Conservation (phyloP, 371 early-diverging fungal species). For the Batkoa obscura region DNA sequence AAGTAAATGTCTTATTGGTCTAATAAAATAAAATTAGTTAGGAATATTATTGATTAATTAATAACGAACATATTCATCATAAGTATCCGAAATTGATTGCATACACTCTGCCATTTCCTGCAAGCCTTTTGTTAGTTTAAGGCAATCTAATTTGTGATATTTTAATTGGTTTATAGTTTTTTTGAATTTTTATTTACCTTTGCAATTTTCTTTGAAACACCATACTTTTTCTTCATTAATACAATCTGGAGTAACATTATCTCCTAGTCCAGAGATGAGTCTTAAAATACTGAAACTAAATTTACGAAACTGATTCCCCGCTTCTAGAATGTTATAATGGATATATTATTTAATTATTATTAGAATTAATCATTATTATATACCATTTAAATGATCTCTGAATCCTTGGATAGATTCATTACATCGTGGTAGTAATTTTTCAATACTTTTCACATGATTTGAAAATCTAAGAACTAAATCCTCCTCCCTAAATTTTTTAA, state of each 20-base stretch:
- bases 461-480: constrained; percentile 17
- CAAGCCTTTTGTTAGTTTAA: constrained; percentile 18
- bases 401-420: constrained; percentile 14
- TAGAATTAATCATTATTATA: neutral
- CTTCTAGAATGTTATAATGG: constrained; percentile 10
- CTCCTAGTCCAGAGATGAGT: constrained; percentile 15
- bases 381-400: constrained; percentile 9
- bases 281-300: constrained; percentile 14
- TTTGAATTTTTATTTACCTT: constrained; percentile 11
- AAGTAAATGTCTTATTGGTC: neutral
- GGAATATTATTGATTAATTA: constrained; percentile 12
- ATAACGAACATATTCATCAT: constrained; percentile 16
- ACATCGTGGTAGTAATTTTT: constrained; percentile 16
- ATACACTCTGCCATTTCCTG: constrained; percentile 19
- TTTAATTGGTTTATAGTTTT: no score
- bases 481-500: constrained; percentile 20
- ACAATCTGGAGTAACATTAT: constrained; percentile 12
- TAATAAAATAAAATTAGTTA: neutral
- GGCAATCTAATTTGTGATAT: constrained; percentile 11
- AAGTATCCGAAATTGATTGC: constrained; percentile 16
- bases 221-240: constrained; percentile 19
- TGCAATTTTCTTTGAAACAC: constrained; percentile 22
- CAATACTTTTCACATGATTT: constrained; percentile 16
- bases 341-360: no score
- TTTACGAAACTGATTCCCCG: constrained; percentile 14